Conservation (phyloP, 345 rosid species). For the Citrus glauca region DNA sequence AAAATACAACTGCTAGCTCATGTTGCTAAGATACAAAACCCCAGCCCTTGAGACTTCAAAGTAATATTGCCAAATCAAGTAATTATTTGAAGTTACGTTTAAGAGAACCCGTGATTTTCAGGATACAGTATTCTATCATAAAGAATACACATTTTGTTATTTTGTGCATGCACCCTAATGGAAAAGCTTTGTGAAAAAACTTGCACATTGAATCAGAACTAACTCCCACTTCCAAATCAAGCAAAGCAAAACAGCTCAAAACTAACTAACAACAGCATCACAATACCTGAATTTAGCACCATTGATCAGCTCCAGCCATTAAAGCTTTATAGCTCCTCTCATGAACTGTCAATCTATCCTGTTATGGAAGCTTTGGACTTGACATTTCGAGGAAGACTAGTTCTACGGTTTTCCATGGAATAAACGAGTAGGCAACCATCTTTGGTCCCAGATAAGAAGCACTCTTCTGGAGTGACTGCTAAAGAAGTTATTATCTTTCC, state of each 20-base stretch:
- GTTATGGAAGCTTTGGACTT: constrained; percentile 44
- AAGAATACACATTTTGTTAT: background rate
- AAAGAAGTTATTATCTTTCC: constrained; percentile 82
- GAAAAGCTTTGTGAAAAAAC: background rate
- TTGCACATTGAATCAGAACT: background rate
- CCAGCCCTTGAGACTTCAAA: background rate
- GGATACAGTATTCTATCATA: background rate
- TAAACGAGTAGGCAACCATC: constrained; percentile 92
- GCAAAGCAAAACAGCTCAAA: background rate
- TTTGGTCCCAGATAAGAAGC: constrained; percentile 94
- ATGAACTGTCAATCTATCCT: constrained; percentile 27
- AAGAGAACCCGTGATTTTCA: background rate
- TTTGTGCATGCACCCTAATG: background rate
- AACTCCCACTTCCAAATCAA: background rate
- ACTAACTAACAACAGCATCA: background rate
- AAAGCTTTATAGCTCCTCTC: constrained; percentile 5
- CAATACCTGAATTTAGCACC: constrained; percentile 25
- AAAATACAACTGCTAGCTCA: background rate
- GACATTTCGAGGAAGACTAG: constrained; percentile 37
- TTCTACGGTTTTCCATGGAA: constrained; percentile 76
- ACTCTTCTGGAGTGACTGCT: constrained; percentile 80
- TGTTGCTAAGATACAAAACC: background rate
- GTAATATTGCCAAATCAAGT: background rate
- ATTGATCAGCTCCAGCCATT: constrained; percentile 6
- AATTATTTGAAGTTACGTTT: background rate